These are phyloP conservation scores for Craterostigma plantagineum DNA, from an alignment of 257 asterid genomes.

Conservation along the genomic window DNA sequence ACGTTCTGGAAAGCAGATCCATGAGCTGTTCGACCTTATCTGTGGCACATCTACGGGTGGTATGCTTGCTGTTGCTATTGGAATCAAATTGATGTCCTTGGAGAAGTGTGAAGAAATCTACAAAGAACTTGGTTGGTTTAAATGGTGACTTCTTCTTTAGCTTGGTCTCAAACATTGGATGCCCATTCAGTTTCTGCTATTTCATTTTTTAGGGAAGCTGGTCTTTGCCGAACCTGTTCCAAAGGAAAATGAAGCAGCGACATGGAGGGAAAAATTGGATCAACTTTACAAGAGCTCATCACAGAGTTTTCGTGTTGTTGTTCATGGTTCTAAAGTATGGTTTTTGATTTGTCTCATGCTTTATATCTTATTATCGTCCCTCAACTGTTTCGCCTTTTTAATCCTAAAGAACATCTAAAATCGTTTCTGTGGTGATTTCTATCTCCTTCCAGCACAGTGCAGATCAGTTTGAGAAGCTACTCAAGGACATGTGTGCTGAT, in stretches of 20 bases:
- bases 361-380: too few species aligned
- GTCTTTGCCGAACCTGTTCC: slow-evolving; percentile 96
- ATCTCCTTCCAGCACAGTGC: slow-evolving; percentile 84
- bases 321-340: slow-evolving; percentile 93
- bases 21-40: slow-evolving; percentile 92
- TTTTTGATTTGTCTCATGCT: slow-evolving; percentile 6
- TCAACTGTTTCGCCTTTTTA: slow-evolving; percentile 5
- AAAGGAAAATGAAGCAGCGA: slow-evolving; percentile 97
- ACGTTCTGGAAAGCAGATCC: slow-evolving; percentile 90
- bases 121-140: slow-evolving; percentile 75
- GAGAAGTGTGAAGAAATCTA: slow-evolving; percentile 93
- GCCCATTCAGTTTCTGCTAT: background rate
- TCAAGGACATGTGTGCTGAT: slow-evolving; percentile 89
- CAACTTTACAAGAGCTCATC: slow-evolving; percentile 98
- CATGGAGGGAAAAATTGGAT: slow-evolving; percentile 97
- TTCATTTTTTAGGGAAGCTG: slow-evolving; percentile 51
- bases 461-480: slow-evolving; percentile 86
- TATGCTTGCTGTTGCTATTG: slow-evolving; percentile 99
- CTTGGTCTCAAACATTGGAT: background rate
- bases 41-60: slow-evolving; percentile 99
- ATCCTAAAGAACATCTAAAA: too few species aligned
- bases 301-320: slow-evolving; percentile 91
- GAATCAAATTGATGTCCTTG: slow-evolving; percentile 78
- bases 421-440: slow-evolving; percentile 8
- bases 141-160: background rate